These are phyloP conservation scores for Epicoccum nigrum DNA, from an alignment of 2,329 filamentous ascomycete species.

Conservation along the genomic window DNA sequence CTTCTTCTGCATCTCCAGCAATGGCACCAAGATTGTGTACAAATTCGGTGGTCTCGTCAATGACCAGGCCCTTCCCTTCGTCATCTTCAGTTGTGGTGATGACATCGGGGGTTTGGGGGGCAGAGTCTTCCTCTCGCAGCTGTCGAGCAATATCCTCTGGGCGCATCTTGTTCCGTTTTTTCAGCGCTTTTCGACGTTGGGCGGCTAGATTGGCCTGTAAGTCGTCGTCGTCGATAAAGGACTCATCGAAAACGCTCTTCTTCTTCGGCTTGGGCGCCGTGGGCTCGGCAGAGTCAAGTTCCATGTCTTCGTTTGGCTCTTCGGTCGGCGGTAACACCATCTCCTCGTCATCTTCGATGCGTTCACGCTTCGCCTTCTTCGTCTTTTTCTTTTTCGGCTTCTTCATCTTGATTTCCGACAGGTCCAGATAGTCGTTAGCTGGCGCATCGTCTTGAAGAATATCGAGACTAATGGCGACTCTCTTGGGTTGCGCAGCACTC, in stretches of 20 bases:
- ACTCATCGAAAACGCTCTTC: constrained; percentile 70
- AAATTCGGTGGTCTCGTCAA: constrained; percentile 95
- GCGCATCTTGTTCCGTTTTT: constrained; percentile 86
- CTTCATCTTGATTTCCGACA: constrained; percentile 87
- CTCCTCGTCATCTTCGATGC: constrained; percentile 64
- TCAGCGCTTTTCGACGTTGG: constrained; percentile 83
- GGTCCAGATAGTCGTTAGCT: constrained; percentile 85
- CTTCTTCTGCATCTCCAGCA: constrained; percentile 29
- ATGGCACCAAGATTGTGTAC: constrained; percentile 76
- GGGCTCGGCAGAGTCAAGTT: constrained; percentile 64
- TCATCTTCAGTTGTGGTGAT: constrained; percentile 66
- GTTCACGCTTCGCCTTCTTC: constrained; percentile 42
- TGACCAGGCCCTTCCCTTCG: constrained; percentile 75
- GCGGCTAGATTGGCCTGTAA: constrained; percentile 82
- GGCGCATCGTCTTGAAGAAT: constrained; percentile 68
- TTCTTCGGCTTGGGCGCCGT: constrained; percentile 55
- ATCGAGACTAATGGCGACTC: constrained; percentile 78
- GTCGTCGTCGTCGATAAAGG: constrained; percentile 89
- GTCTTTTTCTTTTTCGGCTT: constrained; percentile 54
- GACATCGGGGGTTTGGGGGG: constrained; percentile 52
- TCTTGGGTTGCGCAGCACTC: constrained; percentile 63
- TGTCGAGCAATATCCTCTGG: constrained; percentile 88
- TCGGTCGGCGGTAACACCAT: constrained; percentile 52
- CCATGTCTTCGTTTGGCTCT: constrained; percentile 63
- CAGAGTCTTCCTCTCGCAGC: constrained; percentile 67